Evolutionary conservation across 2,329 filamentous ascomycete genomes (phyloP).

Genomic region (Pyricularia grisea): DNA sequence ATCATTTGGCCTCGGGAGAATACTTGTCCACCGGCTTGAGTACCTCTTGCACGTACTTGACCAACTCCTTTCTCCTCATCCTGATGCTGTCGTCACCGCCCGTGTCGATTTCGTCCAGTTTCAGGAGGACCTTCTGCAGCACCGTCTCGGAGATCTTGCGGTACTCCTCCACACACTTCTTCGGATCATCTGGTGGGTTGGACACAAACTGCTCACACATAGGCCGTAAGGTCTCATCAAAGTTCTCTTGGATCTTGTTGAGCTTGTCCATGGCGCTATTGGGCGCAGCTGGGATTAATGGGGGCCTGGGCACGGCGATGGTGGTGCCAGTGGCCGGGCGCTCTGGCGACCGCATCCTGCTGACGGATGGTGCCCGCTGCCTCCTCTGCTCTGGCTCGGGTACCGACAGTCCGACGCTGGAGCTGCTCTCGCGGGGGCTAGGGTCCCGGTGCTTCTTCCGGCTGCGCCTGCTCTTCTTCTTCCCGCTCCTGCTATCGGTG

Average conservation of each 20-base stretch:
- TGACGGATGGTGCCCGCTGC: slow-evolving; percentile 18
- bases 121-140: slow-evolving; percentile 66
- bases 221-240: slow-evolving; percentile 55
- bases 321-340: slow-evolving; percentile 9
- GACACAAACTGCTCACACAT: slow-evolving; percentile 52
- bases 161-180: slow-evolving; percentile 66
- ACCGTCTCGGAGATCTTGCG: slow-evolving; percentile 67
- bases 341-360: slow-evolving; percentile 28
- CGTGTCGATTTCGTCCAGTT: slow-evolving; percentile 67
- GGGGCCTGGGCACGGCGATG: not conserved
- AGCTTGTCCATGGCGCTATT: slow-evolving; percentile 50
- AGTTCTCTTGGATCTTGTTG: slow-evolving; percentile 54
- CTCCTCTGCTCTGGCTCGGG: slow-evolving; percentile 21
- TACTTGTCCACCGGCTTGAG: slow-evolving; percentile 52
- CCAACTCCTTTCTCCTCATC: slow-evolving; percentile 58
- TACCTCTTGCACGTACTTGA: slow-evolving; percentile 60
- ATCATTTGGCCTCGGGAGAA: not conserved
- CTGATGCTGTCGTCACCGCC: slow-evolving; percentile 59
- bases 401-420: slow-evolving; percentile 23
- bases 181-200: slow-evolving; percentile 53
- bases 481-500: slow-evolving; percentile 26
- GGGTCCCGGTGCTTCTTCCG: slow-evolving; percentile 21
- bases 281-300: slow-evolving; percentile 24
- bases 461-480: slow-evolving; percentile 34
- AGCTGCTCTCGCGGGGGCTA: slow-evolving; percentile 30